Percentiles rank a stretch among this genome's conserved stretches.
These are phyloP conservation scores for Solanum clarkiae DNA, from an alignment of 257 asterid species.

Conservation along the genomic window DNA sequence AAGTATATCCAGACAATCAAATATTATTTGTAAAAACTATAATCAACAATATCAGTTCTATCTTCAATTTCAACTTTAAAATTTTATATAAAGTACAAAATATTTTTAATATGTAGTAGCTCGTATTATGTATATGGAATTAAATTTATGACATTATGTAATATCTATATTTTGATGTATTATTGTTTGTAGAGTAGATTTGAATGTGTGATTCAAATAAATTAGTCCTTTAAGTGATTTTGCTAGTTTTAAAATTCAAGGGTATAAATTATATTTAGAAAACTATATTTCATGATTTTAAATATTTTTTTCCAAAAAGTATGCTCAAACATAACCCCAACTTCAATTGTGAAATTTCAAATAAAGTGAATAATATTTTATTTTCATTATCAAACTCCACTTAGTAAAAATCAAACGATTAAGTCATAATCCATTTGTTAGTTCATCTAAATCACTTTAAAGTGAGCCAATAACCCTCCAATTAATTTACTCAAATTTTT, in stretches of 20 bases:
- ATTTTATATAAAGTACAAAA: too few relatives aligned
- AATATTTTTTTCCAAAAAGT: neutral
- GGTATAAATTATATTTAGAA: neutral
- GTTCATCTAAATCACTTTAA: neutral
- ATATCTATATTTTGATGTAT: neutral
- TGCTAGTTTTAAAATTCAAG: neutral
- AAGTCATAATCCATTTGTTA: neutral
- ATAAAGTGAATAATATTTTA: neutral
- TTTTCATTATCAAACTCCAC: neutral
- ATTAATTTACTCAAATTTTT: neutral
- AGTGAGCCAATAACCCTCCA: neutral
- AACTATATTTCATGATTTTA: neutral
- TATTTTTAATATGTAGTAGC: neutral
- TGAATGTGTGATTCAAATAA: neutral
- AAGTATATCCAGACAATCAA: neutral
- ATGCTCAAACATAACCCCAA: neutral
- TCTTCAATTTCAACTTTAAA: too few relatives aligned
- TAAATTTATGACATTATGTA: neutral
- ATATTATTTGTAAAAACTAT: too few relatives aligned
- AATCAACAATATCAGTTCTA: too few relatives aligned
- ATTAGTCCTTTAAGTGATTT: neutral
- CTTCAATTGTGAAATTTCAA: neutral
- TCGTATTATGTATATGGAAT: too few relatives aligned
- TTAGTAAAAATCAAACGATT: neutral
- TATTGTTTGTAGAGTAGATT: neutral